Percentiles rank a stretch among this genome's conserved stretches.
phyloP scores from a whole-genome alignment of 305 asterid species.

The Fraxinus xanthoxyloides region DNA sequence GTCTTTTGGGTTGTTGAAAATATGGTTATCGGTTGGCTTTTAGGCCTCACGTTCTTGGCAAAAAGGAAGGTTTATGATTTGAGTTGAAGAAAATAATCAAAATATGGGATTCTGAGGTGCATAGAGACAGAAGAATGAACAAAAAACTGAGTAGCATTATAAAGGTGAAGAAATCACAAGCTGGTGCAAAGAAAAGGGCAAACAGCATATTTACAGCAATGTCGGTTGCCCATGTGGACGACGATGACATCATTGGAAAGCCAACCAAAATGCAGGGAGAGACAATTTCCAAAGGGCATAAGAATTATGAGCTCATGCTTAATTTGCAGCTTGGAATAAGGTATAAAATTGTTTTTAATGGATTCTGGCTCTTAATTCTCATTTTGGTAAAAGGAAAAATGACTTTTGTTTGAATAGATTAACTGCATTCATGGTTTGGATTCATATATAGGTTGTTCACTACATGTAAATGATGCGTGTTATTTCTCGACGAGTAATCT shows the following conservation, averaged over 20 bases:
- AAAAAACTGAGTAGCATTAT: slow-evolving; percentile 57
- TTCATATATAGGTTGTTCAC: neutral
- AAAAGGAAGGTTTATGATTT: slow-evolving; percentile 35
- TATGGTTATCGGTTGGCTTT: slow-evolving; percentile 27
- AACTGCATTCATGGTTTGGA: neutral
- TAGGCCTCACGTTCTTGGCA: slow-evolving; percentile 25
- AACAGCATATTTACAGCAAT: slow-evolving; percentile 56
- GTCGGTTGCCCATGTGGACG: slow-evolving; percentile 97
- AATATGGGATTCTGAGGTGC: slow-evolving; percentile 11
- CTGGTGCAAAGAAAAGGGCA: slow-evolving; percentile 43
- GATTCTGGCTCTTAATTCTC: neutral
- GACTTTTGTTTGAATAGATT: neutral
- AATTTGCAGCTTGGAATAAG: slow-evolving; percentile 96
- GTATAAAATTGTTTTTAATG: slow-evolving; percentile 34
- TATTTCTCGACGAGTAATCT: neutral
- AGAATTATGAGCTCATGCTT: slow-evolving; percentile 85
- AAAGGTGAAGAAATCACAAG: slow-evolving; percentile 53
- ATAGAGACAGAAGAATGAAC: slow-evolving; percentile 51
- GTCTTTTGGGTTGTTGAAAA: neutral
- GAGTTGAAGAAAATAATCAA: slow-evolving; percentile 30
- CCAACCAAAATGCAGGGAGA: slow-evolving; percentile 60
- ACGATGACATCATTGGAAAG: slow-evolving; percentile 54
- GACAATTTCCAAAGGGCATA: slow-evolving; percentile 75
- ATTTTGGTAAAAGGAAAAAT: neutral
- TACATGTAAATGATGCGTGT: neutral